Base-by-base conservation (phyloP, 768 basidiomycete genomes). In the Lactifluus pinguis region DNA sequence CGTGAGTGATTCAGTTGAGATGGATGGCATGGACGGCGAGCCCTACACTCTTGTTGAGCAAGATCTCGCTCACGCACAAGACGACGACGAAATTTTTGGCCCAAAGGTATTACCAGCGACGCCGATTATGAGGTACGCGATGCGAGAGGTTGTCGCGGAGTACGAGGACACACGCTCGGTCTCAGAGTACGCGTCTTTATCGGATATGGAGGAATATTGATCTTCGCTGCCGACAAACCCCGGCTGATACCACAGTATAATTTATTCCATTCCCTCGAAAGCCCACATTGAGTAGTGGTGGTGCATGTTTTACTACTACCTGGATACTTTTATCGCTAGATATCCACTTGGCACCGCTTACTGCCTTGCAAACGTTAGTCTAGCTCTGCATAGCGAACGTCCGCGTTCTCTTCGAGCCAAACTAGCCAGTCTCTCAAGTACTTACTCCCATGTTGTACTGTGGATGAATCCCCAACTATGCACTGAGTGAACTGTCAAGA, bases 381-480 rank as follows among this genome's bases (percentile, higher is more conserved):
- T 25, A 80, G 68, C 4, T 86, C 92, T 1, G 87, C 89, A 72
- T 86, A 97, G 65, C 89, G 82, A 17, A 98, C 86, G 69, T 98
- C 95, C 21, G 92, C 94, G 67, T 95, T 84, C 8, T 77, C 77
- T 65, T 98, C 95, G 13, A 98, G 73, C 92, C 93, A 98, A 3
- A 77, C 75, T 66, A 97, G 81, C 97, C 97, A 99, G 62, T 81
- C 82, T 71, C 89, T 92, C 41, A 99, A 73, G 72, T 89, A 98
- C 44, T 76, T 69, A 25, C 90, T 84, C 6, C 95, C 95, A 67
- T 95, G 86, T 36, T 79, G 76, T 3, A 98, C 86, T 0, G 95
- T 98, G 1, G 86, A 87, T 0, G 93, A 95, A 71, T 99, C 97
- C 1, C 97, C 97, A 0, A 99, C 83, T 2, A 99, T 74, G 66